A percentile compares a stretch with the other conserved stretches of the same genome.
phyloP scores from a whole-genome alignment of 1,284 basidiomycete genomes.

The Bondarzewia mesenterica region DNA sequence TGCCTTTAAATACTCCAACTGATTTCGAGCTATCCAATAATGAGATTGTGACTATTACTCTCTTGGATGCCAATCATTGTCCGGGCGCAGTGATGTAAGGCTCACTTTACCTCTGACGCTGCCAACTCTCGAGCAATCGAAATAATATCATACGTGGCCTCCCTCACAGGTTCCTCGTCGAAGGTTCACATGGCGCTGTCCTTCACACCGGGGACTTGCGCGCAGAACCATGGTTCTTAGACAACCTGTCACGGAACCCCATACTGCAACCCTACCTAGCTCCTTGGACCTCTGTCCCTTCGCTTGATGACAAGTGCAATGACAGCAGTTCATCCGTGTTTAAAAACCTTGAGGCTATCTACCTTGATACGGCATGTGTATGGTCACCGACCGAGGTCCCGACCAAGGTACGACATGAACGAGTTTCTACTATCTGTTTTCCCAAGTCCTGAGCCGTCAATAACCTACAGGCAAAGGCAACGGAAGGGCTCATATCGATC shows the following conservation, averaged over 20 bases:
- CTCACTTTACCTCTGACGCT: background rate
- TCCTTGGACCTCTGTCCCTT: slow-evolving; percentile 5
- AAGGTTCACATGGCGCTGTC: slow-evolving; percentile 62
- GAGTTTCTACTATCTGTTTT: background rate
- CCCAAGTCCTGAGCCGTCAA: background rate
- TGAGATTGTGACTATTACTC: slow-evolving; percentile 63
- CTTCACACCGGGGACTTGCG: slow-evolving; percentile 92
- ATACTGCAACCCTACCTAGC: slow-evolving; percentile 64
- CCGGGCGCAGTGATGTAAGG: slow-evolving; percentile 86
- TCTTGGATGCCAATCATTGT: slow-evolving; percentile 91
- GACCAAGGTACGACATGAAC: slow-evolving; percentile 45
- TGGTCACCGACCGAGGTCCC: slow-evolving; percentile 58
- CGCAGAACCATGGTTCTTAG: slow-evolving; percentile 75
- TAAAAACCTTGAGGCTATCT: slow-evolving; percentile 67
- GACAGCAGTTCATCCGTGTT: slow-evolving; percentile 10
- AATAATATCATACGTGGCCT: too few relatives aligned
- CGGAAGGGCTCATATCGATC: slow-evolving; percentile 57
- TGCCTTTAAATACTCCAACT: slow-evolving; percentile 60
- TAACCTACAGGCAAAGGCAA: slow-evolving; percentile 51
- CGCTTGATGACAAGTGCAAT: too few relatives aligned
- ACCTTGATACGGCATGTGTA: slow-evolving; percentile 77
- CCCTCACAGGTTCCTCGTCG: slow-evolving; percentile 80
- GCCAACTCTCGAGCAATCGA: background rate
- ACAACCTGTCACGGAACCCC: slow-evolving; percentile 59
- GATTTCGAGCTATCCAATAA: slow-evolving; percentile 47